Evolutionary conservation across 495 filamentous ascomycete species (phyloP), one percentile per base, ranked within the genome.

Genomic region (Penicillium alfredii): DNA sequence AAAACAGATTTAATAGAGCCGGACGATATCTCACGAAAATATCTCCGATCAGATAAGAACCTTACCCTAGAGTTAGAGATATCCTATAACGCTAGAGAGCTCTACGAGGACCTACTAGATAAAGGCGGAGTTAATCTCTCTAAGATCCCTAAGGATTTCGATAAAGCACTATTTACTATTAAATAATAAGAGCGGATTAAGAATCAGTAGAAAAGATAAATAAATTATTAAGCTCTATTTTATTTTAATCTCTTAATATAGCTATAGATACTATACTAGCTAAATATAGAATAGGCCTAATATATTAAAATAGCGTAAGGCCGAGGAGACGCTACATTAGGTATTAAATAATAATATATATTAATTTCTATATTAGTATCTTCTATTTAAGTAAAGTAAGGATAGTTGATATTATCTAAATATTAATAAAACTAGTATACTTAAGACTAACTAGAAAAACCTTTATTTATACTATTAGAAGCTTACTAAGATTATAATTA

Each of bases 81-180:
- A 19, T 33, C 14, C 23, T 10, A 11, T 32, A 14, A 32, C n/a
- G 13, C 10, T 24, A 12, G 18, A 37, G 25, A 32, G 3, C 16
- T 43, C 26, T 43, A 43, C 27, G 21, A 47, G 6, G 35, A 50
- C 29, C 46, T 19, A 14, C 37, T 50, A 16, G 41, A 50, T 38
- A 30, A 50, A 19, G 38, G 29, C 19, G 34, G 41, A 18, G 25
- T 50, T 33, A 30, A 50, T 37, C 46, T 42, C 16, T 42, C 33
- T 27, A 30, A 50, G 14, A 50, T 50, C 24, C 30, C 41, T 3
- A 20, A 45, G 29, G 41, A 50, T 50, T 45, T 49, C 28, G 38
- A 45, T 28, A 50, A 50, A 30, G 46, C 37, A 29, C 26, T 14
- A 8, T 40, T 28, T 27, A 49, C 46, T 16, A 37, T 49, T 32